phyloP scores from a whole-genome alignment of 192 early-diverging fungal genomes.

The Gryganskiella cystojenkinii region DNA sequence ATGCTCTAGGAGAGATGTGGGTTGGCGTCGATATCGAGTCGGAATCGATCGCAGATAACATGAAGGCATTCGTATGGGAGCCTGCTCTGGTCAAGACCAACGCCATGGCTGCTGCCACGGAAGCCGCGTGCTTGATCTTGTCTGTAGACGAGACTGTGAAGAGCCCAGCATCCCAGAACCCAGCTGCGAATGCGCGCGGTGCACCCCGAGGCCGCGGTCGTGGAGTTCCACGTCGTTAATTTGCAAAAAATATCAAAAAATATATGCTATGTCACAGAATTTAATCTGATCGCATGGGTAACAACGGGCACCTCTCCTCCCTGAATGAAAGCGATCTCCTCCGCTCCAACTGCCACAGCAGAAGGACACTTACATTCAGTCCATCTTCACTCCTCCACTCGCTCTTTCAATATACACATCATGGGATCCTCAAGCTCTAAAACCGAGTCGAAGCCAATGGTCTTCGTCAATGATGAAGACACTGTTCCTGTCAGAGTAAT shows the following conservation, averaged over 20 bases:
- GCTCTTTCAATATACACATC: too few species aligned
- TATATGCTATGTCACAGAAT: too few species aligned
- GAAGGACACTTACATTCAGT: not conserved
- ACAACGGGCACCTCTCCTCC: too few species aligned
- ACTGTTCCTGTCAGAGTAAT: slow-evolving; percentile 52
- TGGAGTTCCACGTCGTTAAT: slow-evolving; percentile 72
- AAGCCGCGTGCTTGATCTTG: slow-evolving; percentile 96
- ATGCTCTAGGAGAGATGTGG: slow-evolving; percentile 85
- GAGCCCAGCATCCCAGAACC: slow-evolving; percentile 87
- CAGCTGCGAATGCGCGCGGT: slow-evolving; percentile 65
- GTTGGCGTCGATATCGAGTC: slow-evolving; percentile 92
- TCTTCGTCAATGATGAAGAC: slow-evolving; percentile 52
- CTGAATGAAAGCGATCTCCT: not conserved
- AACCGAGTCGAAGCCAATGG: slow-evolving; percentile 37
- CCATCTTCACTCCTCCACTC: not conserved
- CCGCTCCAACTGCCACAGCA: too few species aligned
- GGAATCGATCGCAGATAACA: slow-evolving; percentile 91
- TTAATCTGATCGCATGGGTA: too few species aligned
- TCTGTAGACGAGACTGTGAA: slow-evolving; percentile 98
- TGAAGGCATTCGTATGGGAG: slow-evolving; percentile 97
- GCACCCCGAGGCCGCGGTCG: slow-evolving; percentile 73
- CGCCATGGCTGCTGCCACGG: slow-evolving; percentile 91
- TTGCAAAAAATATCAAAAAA: too few species aligned
- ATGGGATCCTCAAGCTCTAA: slow-evolving; percentile 53
- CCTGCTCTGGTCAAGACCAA: slow-evolving; percentile 98